These are phyloP conservation scores for Syncephalastrum contaminatum DNA, from an alignment of 371 early-diverging fungal species.

Conservation along the genomic window DNA sequence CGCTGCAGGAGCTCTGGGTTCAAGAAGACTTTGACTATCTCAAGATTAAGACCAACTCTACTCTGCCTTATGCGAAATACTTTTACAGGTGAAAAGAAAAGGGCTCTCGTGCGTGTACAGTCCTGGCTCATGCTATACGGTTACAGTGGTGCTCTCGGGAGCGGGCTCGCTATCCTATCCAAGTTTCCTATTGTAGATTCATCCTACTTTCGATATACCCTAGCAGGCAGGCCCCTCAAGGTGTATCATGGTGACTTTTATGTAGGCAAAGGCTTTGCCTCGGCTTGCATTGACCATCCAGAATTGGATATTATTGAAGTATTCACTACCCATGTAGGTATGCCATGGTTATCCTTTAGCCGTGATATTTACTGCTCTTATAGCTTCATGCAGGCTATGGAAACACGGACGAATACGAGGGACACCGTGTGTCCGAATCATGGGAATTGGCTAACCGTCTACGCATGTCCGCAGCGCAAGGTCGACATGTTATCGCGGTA, in stretches of 20 bases:
- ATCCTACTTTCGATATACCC: constrained; percentile 44
- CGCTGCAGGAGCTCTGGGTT: constrained; percentile 66
- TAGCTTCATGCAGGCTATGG: constrained; percentile 64
- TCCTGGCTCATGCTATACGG: not conserved
- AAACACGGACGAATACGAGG: constrained; percentile 43
- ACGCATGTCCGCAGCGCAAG: constrained; percentile 44
- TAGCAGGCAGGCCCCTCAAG: constrained; percentile 57
- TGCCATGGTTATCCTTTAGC: not conserved
- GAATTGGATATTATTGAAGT: constrained; percentile 56
- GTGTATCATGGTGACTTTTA: constrained; percentile 65
- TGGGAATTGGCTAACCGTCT: constrained; percentile 57
- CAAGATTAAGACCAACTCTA: constrained; percentile 19
- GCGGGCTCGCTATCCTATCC: constrained; percentile 57
- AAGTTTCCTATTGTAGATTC: constrained; percentile 49
- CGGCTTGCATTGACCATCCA: constrained; percentile 54
- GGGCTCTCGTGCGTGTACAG: not conserved
- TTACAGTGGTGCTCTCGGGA: constrained; percentile 56
- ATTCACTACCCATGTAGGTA: constrained; percentile 63
- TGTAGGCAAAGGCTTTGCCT: constrained; percentile 61
- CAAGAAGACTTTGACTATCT: constrained; percentile 50
- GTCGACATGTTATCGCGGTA: constrained; percentile 59
- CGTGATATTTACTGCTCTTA: not conserved
- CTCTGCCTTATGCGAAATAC: constrained; percentile 47
- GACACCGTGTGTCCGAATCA: constrained; percentile 55
- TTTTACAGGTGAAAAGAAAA: constrained; percentile 43